Evolutionary conservation across 1,284 basidiomycete genomes (phyloP), one percentile per base, ranked within the genome.

Genomic region (Heliocybe sulcata): DNA sequence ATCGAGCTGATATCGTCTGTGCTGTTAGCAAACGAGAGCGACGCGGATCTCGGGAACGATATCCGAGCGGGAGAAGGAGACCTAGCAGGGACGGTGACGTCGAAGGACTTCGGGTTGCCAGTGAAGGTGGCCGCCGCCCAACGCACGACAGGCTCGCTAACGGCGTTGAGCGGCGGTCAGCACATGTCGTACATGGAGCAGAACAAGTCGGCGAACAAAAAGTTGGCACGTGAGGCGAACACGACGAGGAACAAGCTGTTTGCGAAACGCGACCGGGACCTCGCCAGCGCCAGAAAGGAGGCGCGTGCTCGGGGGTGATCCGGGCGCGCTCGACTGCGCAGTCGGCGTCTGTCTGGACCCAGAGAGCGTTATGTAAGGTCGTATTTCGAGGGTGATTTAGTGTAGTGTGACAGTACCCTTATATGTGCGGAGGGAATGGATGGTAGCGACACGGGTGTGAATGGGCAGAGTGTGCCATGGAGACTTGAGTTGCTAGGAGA

Each of bases 1-100:
- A 96, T 99, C 59, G 94, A 97, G 67, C 81, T 99, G 19, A 78
- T 99, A 35, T 88, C 92, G 58, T 90, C 92, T 12, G 95, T 99
- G 20, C 79, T 99, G 12, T 82, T 95, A 59, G 91, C 94, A 45
- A 94, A 91, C 68, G 94, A 97, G 68, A 89, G 86, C 60, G 93
- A 91, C 64, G 93, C 92, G 11, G 92, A 96, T 64, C 80, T 94
- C 49, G 94, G 92, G 42, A 81, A 84, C 23, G 94, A 96, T 67
- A 82, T 94, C 57, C 79, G 81, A 57, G 88, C 77, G 22, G 80
- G 76, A 23, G 85, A 90, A 64, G 90, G 90, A 31, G 90, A 93
- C 66, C 77, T 92, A 45, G 85, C 81, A 31, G 91, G 83, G 57
- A 92, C 87, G 31, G 81, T 85, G 58, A 92, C 83, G 55, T 88